phyloP scores from a whole-genome alignment of 1,284 basidiomycete genomes.

The Puccinia triticina region DNA sequence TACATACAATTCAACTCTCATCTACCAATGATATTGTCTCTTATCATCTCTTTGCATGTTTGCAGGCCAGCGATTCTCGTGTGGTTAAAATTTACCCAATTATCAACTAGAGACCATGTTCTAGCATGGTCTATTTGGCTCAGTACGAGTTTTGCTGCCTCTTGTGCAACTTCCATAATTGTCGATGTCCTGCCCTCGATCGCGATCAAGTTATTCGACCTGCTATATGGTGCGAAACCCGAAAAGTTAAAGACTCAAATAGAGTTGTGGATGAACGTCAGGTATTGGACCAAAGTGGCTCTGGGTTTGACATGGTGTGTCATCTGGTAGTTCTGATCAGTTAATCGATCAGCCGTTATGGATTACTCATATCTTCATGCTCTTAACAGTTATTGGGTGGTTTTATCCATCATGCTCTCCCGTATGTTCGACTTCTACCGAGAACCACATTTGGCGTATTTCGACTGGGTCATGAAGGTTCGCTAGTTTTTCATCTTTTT shows the following conservation, averaged over 20 bases:
- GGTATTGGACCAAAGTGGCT: slow-evolving; percentile 38
- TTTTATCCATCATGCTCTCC: slow-evolving; percentile 24
- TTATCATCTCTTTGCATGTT: not conserved
- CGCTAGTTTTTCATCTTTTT: slow-evolving; percentile 3
- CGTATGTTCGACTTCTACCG: not conserved
- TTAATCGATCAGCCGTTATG: not conserved
- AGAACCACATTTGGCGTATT: slow-evolving; percentile 31
- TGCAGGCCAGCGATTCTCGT: slow-evolving; percentile 27
- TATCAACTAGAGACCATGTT: slow-evolving; percentile 13
- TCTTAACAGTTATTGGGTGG: slow-evolving; percentile 35
- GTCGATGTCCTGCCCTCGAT: slow-evolving; percentile 25
- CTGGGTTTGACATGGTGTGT: slow-evolving; percentile 28
- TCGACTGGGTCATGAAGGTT: slow-evolving; percentile 34
- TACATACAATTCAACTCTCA: not conserved
- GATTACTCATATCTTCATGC: not conserved
- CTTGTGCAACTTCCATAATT: slow-evolving; percentile 18
- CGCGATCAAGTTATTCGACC: slow-evolving; percentile 31
- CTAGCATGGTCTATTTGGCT: slow-evolving; percentile 42
- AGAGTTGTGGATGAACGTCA: slow-evolving; percentile 46
- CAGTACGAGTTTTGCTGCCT: slow-evolving; percentile 16
- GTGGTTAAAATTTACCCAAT: not conserved
- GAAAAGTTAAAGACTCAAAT: slow-evolving; percentile 48
- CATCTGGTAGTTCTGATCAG: not conserved
- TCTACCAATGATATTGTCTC: not conserved
- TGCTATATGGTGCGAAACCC: slow-evolving; percentile 41